Percentiles rank a stretch among this genome's conserved stretches.
These are phyloP conservation scores for Trichoderma harzianum DNA, from an alignment of 2,329 filamentous ascomycete species.

Conservation along the genomic window DNA sequence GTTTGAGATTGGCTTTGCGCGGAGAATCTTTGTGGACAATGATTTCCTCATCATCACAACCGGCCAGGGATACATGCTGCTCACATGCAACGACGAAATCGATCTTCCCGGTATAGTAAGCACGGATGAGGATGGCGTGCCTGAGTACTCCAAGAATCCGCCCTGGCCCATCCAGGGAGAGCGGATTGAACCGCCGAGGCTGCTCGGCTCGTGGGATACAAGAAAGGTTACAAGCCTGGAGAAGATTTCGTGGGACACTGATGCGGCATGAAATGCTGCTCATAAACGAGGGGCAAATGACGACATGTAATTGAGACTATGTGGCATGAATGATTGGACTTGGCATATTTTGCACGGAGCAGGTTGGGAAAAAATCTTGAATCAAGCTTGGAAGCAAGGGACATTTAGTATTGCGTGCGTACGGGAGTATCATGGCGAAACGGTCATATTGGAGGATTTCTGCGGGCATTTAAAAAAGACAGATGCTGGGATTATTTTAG, in stretches of 20 bases:
- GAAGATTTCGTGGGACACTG: not conserved
- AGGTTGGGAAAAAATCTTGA: not conserved
- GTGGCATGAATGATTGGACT: not conserved
- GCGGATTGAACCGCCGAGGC: conserved; percentile 15
- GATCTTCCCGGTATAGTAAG: conserved; percentile 5
- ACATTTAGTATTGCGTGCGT: not conserved
- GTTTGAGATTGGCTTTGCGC: conserved; percentile 13
- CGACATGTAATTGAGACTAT: not conserved
- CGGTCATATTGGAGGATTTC: not conserved
- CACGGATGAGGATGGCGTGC: not conserved
- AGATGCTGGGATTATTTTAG: not conserved
- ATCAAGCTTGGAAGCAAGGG: not conserved
- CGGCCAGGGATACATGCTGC: conserved; percentile 14
- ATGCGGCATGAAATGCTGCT: not conserved
- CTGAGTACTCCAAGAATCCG: not conserved
- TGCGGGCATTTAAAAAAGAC: not conserved
- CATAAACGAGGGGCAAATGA: not conserved
- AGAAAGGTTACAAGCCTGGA: conserved; percentile 13
- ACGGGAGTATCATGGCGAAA: not conserved
- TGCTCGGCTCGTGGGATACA: conserved; percentile 14
- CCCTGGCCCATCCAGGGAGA: conserved; percentile 7
- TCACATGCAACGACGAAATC: conserved; percentile 6
- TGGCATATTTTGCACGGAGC: not conserved
- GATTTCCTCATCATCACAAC: conserved; percentile 18
- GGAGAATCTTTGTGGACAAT: conserved; percentile 15